phyloP scores from a whole-genome alignment of 78 protist genomes.

The Dictyostelium intermedium region DNA sequence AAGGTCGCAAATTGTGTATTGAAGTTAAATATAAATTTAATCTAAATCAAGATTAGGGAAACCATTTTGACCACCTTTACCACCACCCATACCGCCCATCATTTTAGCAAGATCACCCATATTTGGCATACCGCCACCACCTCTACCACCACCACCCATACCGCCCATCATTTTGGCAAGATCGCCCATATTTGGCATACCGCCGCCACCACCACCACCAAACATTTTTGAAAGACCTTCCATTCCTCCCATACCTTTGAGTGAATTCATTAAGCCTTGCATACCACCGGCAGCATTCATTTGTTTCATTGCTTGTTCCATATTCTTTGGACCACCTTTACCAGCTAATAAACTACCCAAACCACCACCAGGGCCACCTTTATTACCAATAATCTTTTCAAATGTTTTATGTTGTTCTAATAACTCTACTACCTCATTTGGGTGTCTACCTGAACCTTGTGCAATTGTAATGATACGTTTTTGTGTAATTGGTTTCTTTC shows the following conservation, averaged over 20 bases:
- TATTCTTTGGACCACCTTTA: constrained; percentile 40
- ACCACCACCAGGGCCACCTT: not conserved
- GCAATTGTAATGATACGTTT: constrained; percentile 85
- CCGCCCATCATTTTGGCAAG: constrained; percentile 42
- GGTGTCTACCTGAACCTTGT: constrained; percentile 89
- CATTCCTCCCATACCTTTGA: constrained; percentile 49
- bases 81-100: constrained; percentile 40
- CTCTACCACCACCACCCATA: constrained; percentile 19
- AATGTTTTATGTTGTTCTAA: constrained; percentile 85
- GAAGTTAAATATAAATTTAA: not conserved
- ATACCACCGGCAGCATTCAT: constrained; percentile 91
- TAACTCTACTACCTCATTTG: constrained; percentile 88
- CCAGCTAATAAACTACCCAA: not conserved
- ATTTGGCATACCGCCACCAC: not conserved
- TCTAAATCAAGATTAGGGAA: not conserved
- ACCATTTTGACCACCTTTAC: not conserved
- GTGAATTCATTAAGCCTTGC: constrained; percentile 25
- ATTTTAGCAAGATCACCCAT: constrained; percentile 57
- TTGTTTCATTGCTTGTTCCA: constrained; percentile 88
- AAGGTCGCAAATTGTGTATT: not conserved
- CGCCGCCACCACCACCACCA: not conserved
- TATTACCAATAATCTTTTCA: constrained; percentile 34
- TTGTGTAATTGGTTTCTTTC: constrained; percentile 75
- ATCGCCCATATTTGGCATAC: constrained; percentile 22
- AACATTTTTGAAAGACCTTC: constrained; percentile 39